Conservation (phyloP, 1,284 basidiomycete species). For the Abortiporus biennis region DNA sequence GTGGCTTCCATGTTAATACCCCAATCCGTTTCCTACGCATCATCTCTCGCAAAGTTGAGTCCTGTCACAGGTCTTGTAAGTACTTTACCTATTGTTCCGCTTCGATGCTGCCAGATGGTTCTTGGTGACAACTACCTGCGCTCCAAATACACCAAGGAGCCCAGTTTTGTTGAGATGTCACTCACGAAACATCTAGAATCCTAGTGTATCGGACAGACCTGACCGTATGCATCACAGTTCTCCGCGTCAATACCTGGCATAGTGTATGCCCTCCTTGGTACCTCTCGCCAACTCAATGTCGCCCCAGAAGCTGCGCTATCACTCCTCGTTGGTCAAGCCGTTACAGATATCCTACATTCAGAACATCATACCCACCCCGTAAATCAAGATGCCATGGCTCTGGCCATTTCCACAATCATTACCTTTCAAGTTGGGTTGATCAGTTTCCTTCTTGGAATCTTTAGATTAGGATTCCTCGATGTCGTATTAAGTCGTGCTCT, state of each 20-base stretch:
- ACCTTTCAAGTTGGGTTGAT: conserved; percentile 88
- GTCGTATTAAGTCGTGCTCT: conserved; percentile 89
- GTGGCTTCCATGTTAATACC: conserved; percentile 89
- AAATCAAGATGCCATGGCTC: conserved; percentile 49
- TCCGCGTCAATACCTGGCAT: conserved; percentile 79
- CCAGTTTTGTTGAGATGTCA: too few species aligned
- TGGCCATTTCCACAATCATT: conserved; percentile 70
- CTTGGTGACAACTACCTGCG: not conserved
- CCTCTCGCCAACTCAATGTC: conserved; percentile 76
- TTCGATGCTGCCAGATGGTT: not conserved
- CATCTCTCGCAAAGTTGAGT: conserved; percentile 75
- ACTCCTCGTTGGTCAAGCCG: conserved; percentile 83
- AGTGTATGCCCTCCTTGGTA: conserved; percentile 82
- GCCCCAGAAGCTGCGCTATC: conserved; percentile 89
- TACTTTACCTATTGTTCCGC: conserved; percentile 8
- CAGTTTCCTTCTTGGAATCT: conserved; percentile 80
- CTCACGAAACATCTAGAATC: too few species aligned
- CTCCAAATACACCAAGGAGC: too few species aligned
- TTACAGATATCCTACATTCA: conserved; percentile 62
- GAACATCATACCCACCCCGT: conserved; percentile 48
- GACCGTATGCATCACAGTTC: too few species aligned
- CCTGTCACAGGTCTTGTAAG: conserved; percentile 82
- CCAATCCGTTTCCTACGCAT: conserved; percentile 89
- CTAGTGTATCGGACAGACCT: too few species aligned
- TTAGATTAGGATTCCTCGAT: conserved; percentile 90